A percentile compares a stretch with the other conserved stretches of the same genome.
Conservation (phyloP, 73 alveolate genomes). For the Uronychia setigera region DNA sequence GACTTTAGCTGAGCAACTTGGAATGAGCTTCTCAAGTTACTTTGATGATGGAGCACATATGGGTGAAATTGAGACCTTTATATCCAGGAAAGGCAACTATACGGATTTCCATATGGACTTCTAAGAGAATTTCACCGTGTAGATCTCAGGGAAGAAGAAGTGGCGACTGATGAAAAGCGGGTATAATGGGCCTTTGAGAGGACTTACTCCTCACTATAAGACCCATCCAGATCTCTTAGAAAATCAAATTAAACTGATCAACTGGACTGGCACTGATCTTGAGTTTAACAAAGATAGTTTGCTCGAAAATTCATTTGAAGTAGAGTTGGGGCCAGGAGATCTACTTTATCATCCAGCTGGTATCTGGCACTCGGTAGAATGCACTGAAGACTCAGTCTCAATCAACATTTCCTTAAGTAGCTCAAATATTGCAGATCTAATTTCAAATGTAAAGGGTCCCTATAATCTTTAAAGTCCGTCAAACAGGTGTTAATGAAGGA, state of each 20-base stretch:
- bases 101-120: constrained; percentile 80
- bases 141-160: constrained; percentile 55
- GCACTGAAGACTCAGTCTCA: constrained; percentile 54
- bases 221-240: constrained; percentile 44
- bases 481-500: neutral
- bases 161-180: constrained; percentile 53
- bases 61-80: constrained; percentile 82
- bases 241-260: constrained; percentile 32
- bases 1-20: constrained; percentile 36
- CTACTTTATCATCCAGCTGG: constrained; percentile 87
- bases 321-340: constrained; percentile 67
- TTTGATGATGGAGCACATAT: constrained; percentile 40
- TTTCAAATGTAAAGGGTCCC: constrained; percentile 11
- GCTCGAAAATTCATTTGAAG: constrained; percentile 18
- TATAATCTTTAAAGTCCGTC: neutral
- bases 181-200: constrained; percentile 30
- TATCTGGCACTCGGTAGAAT: constrained; percentile 81
- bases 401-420: constrained; percentile 48
- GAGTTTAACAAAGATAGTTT: neutral
- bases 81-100: constrained; percentile 66
- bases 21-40: constrained; percentile 53
- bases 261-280: neutral
- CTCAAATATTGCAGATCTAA: constrained; percentile 47
- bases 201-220: constrained; percentile 65
- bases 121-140: constrained; percentile 80